Conservation (phyloP, 352 stramenopile genomes). For the Elongisporangium anandrum region DNA sequence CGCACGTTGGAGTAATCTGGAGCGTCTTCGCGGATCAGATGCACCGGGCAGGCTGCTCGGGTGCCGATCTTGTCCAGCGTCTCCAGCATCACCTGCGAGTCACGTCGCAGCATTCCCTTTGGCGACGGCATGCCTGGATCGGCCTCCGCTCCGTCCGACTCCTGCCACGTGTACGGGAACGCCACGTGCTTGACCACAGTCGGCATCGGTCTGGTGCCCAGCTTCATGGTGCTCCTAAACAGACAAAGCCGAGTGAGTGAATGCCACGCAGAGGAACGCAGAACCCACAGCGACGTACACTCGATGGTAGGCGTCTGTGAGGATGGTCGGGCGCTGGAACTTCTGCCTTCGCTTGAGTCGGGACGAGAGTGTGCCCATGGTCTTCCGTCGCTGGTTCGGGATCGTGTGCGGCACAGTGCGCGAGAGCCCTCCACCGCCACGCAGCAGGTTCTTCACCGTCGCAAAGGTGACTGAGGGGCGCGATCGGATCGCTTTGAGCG, state of each 20-base stretch:
- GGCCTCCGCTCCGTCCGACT: conserved; percentile 22
- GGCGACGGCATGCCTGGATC: conserved; percentile 52
- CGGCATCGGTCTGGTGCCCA: conserved; percentile 52
- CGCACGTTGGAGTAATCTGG: conserved; percentile 51
- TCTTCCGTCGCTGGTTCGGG: conserved; percentile 33
- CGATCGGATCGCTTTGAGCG: conserved; percentile 11
- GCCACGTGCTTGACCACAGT: conserved; percentile 39
- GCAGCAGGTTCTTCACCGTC: conserved; percentile 59
- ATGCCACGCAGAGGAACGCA: neutral
- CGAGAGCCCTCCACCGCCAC: conserved; percentile 34
- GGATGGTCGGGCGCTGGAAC: conserved; percentile 53
- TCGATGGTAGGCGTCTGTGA: conserved; percentile 61
- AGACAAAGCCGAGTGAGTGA: conserved; percentile 1
- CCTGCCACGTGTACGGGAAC: conserved; percentile 31
- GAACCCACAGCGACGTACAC: conserved; percentile 35
- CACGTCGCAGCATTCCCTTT: conserved; percentile 37
- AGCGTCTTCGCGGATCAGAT: conserved; percentile 51
- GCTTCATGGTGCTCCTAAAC: conserved; percentile 66
- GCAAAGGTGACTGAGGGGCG: conserved; percentile 48
- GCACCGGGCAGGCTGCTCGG: conserved; percentile 59
- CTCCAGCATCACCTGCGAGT: conserved; percentile 59
- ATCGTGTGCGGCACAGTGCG: conserved; percentile 31
- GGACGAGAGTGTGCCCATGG: conserved; percentile 58
- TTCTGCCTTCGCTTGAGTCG: conserved; percentile 62
- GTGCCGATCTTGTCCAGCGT: conserved; percentile 76